Evolutionary conservation across 345 rosid genomes (phyloP).

Genomic region (Lumnitzera littorea): DNA sequence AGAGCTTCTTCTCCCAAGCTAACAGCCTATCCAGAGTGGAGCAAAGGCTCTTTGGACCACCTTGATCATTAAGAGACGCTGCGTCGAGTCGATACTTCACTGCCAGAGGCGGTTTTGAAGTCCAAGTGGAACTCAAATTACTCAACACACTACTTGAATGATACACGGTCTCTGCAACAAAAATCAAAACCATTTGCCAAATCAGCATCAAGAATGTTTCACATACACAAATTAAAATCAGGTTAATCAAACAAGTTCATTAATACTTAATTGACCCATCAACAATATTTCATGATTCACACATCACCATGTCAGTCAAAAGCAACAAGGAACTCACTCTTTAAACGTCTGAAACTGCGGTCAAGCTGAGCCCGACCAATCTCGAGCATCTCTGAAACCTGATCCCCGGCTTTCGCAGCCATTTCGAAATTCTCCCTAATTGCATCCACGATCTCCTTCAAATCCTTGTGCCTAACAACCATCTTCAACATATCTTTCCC

Average conservation of each 20-base stretch:
- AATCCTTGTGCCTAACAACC: constrained; percentile 89
- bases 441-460: constrained; percentile 85
- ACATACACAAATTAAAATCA: too few species aligned
- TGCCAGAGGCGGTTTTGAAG: constrained; percentile 88
- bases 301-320: constrained; percentile 1
- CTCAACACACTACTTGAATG: constrained; percentile 89
- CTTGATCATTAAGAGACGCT: constrained; percentile 43
- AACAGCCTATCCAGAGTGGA: constrained; percentile 79
- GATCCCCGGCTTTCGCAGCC: constrained; percentile 80
- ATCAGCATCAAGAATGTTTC: too few species aligned
- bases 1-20: constrained; percentile 98
- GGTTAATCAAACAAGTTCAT: not conserved
- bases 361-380: constrained; percentile 88
- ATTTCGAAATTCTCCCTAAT: constrained; percentile 71
- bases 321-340: constrained; percentile 39
- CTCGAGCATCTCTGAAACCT: constrained; percentile 79
- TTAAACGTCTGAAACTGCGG: constrained; percentile 79
- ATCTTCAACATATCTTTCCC: constrained; percentile 48
- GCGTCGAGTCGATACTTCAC: constrained; percentile 81
- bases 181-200: not conserved
- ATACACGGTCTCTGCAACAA: constrained; percentile 74
- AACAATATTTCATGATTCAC: constrained; percentile 1
- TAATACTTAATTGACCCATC: not conserved
- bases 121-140: constrained; percentile 90
- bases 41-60: constrained; percentile 69